Evolutionary conservation across 179 eudicot species (phyloP), one percentile per base, ranked within the genome.

Genomic region (Silene noctiflora): DNA sequence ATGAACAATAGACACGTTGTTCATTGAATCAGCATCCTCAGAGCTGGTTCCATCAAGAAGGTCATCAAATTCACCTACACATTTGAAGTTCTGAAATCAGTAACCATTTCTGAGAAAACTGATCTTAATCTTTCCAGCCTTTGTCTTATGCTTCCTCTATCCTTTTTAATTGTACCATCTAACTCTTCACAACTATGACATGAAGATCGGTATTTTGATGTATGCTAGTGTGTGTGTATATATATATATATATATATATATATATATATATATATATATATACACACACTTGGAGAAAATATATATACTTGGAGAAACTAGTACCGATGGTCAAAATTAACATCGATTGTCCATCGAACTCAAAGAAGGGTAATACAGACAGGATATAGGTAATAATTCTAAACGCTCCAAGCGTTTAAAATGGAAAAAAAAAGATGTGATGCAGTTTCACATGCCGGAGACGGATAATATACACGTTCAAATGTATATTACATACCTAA

Each of bases 1-100:
- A 73, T 89, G 90, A 29, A 76, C 75, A 68, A 89, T 83, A 75
- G 74, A 70, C 80, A 95, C 82, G 68, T 81, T 85, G 75, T 86
- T 87, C 16, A 22, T 48, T 71, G 89, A 76, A 60, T 88, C 87
- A 81, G 81, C 67, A 19, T 72, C 62, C 67, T 83, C 89, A 25
- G 91, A 86, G 79, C 81, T 84, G 78, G 71, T 82, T 75, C 75
- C 81, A 78, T 88, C 96, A 87, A 95, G 90, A 81, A 89, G 85
- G 80, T 93, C 99, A 84, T 95, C 99, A 85, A 93, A 95, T 83
- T 95, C 99, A 81, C 99, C 99, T 95, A 87, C 80, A 82, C 64
- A 78, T 64, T 21, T 46, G 67, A 46, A 33, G 44, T 9, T 56
- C 19, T 14, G 53, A 25, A 13, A 68, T 76, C 21, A 75, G 63